Conservation (phyloP, 2,329 filamentous ascomycete species). For the Ophiocordyceps sinensis region DNA sequence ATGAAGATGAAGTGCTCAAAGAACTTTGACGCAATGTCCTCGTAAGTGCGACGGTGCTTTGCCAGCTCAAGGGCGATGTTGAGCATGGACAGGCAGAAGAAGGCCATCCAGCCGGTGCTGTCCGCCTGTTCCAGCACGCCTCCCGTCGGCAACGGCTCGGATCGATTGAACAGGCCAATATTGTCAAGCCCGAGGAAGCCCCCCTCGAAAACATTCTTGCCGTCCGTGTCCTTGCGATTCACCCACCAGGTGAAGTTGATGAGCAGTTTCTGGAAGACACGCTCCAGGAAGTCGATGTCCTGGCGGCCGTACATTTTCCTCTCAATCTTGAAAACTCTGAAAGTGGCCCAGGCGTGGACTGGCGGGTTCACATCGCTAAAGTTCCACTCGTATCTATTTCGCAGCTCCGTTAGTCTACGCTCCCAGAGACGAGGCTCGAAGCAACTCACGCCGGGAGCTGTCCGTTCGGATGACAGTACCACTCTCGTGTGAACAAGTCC, state of each 20-base stretch:
- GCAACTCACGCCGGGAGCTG: constrained; percentile 66
- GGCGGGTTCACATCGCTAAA: constrained; percentile 95
- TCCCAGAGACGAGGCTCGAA: background rate
- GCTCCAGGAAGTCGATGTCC: constrained; percentile 88
- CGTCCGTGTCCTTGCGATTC: constrained; percentile 85
- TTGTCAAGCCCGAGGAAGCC: constrained; percentile 94
- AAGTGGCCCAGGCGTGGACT: constrained; percentile 91
- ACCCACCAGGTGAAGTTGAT: constrained; percentile 99
- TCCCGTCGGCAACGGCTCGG: constrained; percentile 84
- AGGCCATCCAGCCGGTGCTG: constrained; percentile 98
- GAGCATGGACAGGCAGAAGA: constrained; percentile 91
- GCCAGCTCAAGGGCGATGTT: constrained; percentile 92
- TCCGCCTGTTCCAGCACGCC: constrained; percentile 92
- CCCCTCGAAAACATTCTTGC: constrained; percentile 95
- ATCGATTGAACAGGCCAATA: constrained; percentile 94
- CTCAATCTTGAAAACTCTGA: constrained; percentile 95
- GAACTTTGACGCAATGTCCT: constrained; percentile 95
- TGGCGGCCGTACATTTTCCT: constrained; percentile 92
- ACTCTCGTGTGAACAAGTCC: constrained; percentile 88
- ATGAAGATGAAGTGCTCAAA: constrained; percentile 98
- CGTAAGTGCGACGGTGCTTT: constrained; percentile 88
- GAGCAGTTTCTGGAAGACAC: constrained; percentile 89
- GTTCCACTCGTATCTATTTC: constrained; percentile 69
- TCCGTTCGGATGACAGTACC: constrained; percentile 97
- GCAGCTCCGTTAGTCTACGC: constrained; percentile 4